Base-by-base conservation (phyloP, 169 alveolate species). In the Plasmodium berghei region DNA sequence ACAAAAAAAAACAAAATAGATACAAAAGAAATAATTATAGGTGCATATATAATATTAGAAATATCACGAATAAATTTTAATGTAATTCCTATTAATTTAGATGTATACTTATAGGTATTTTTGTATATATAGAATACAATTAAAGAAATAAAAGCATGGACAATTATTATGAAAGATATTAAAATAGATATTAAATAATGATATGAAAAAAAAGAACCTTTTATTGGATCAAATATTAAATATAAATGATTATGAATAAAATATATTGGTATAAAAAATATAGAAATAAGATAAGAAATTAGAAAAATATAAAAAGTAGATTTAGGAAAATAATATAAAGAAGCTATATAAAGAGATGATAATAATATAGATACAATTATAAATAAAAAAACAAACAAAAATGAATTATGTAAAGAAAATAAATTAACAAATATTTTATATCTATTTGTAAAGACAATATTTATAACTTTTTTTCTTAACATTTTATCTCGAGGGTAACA, bases 191-290 rank as follows among this genome's bases (percentile, higher is more conserved):
- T 22, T 58, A 64, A 24, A 45, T 77, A 77, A 40, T 77, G 89
- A n/a, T 77, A 66, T 14, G 89, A 77, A 77, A 77, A 77, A 77
- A 77, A 52, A 24, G 89, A 42, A n/a, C 77, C 77, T 59, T 77
- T 77, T 10, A 77, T 26, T 12, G 89, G 89, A 64, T 77, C 55
- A 77, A 63, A 77, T 56, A 77, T 14, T 14, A 77, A 52, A 58
- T 64, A 77, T 69, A 77, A 63, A 77, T 77, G 89, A 56, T 77
- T 77, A 56, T 77, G 89, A 34, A 77, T 54, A 48, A 77, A 63
- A 64, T 77, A 77, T 16, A 77, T 42, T 3, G 89, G 89, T 14
- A 24, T 63, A 49, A 63, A 77, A 3, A 77, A 49, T 70, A 77
- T 48, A 20, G 69, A 63, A 8, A 16, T 22, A 42, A 54, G 26